phyloP scores from a whole-genome alignment of 106 monocot species.

The Cymbidium sinense region DNA sequence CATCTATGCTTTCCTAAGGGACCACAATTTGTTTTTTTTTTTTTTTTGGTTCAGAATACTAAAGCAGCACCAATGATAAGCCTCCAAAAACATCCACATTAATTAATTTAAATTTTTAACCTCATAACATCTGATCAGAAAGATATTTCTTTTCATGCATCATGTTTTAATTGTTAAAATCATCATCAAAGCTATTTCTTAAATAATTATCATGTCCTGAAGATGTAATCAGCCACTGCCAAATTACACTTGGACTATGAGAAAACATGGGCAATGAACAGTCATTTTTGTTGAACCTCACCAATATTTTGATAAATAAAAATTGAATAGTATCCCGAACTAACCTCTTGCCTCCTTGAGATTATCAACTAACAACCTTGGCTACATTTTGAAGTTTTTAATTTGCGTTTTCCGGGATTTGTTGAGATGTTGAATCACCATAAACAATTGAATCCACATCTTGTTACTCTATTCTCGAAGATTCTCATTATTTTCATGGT shows the following conservation, averaged over 20 bases:
- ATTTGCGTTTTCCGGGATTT: neutral
- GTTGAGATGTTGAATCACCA: too few relatives aligned
- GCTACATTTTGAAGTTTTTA: neutral
- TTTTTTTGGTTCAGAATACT: neutral
- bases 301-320: neutral
- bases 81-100: neutral
- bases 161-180: neutral
- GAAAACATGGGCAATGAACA: neutral
- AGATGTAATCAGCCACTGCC: neutral
- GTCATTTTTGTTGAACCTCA: neutral
- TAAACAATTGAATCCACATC: too few relatives aligned
- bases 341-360: neutral
- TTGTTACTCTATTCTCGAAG: too few relatives aligned
- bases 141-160: neutral
- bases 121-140: neutral
- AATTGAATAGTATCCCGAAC: neutral
- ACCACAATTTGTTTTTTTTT: neutral
- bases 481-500: too few relatives aligned
- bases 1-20: neutral
- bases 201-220: neutral
- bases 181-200: neutral
- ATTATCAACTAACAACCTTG: neutral
- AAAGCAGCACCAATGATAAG: neutral
- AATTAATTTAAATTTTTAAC: neutral
- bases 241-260: neutral